These are phyloP conservation scores for Hypoxylon perforatum DNA, from an alignment of 495 filamentous ascomycete species.

Conservation along the genomic window DNA sequence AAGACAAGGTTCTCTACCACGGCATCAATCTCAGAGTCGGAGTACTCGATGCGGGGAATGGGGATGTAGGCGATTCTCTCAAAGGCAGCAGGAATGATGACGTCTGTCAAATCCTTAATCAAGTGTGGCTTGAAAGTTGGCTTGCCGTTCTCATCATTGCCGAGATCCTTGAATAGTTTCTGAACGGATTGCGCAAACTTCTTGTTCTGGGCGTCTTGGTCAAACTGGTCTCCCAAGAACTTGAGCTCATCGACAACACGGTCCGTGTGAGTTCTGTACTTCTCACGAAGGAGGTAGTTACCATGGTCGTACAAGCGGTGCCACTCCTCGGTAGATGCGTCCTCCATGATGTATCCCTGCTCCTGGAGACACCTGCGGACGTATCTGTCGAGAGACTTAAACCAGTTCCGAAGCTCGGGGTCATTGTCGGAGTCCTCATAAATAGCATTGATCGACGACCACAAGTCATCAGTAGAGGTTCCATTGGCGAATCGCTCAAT, in stretches of 20 bases:
- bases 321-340: constrained; percentile 84
- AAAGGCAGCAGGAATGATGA: constrained; percentile 86
- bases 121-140: constrained; percentile 90
- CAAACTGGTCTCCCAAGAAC: constrained; percentile 89
- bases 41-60: constrained; percentile 92
- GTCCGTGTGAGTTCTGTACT: constrained; percentile 88
- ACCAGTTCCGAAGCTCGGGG: constrained; percentile 89
- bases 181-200: constrained; percentile 77
- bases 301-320: constrained; percentile 86
- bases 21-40: constrained; percentile 84
- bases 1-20: constrained; percentile 94
- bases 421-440: constrained; percentile 93
- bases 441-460: constrained; percentile 85
- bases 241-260: constrained; percentile 89
- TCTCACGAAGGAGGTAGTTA: constrained; percentile 86
- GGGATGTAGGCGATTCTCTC: constrained; percentile 93
- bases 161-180: constrained; percentile 89
- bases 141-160: constrained; percentile 82
- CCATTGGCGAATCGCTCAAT: constrained; percentile 96
- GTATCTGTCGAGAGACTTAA: constrained; percentile 79
- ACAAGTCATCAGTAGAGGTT: constrained; percentile 87
- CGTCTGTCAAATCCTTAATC: constrained; percentile 84
- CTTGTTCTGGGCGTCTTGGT: constrained; percentile 86
- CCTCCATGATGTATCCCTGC: constrained; percentile 90
- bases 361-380: constrained; percentile 86